phyloP scores from a whole-genome alignment of 208 protist species.

The Wallacemonas collosoma region DNA sequence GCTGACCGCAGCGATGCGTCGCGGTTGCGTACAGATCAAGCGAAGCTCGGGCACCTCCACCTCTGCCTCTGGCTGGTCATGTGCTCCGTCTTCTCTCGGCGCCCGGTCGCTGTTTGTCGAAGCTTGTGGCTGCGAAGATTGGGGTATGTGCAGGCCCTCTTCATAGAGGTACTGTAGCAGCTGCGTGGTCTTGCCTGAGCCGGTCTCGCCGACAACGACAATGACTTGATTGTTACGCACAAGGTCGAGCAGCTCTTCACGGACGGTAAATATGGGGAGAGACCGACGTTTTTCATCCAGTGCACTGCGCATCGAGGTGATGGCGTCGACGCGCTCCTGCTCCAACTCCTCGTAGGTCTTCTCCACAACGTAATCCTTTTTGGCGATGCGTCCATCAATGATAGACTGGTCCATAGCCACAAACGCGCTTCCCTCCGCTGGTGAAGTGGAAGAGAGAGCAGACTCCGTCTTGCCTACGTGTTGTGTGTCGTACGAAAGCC shows the following conservation, averaged over 20 bases:
- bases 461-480: too few relatives aligned
- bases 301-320: conserved; percentile 11
- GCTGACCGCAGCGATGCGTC: conserved; percentile 99
- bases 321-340: conserved; percentile 41
- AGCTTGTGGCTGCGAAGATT: too few relatives aligned
- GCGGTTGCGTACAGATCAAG: conserved; percentile 98
- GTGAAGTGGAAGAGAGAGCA: not conserved
- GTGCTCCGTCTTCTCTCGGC: too few relatives aligned
- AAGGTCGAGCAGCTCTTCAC: conserved; percentile 87
- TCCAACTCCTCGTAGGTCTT: conserved; percentile 67
- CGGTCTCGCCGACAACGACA: conserved; percentile 95
- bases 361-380: conserved; percentile 71
- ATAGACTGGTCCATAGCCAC: conserved; percentile 57
- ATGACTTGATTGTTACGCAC: conserved; percentile 79
- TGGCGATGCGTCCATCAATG: conserved; percentile 58
- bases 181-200: conserved; percentile 93
- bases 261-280: conserved; percentile 95
- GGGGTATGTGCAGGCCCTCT: conserved; percentile 64
- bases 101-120: too few relatives aligned
- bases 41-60: conserved; percentile 50
- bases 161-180: conserved; percentile 91
- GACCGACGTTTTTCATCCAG: conserved; percentile 67
- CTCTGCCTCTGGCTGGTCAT: conserved; percentile 18
- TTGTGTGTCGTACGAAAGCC: too few relatives aligned
- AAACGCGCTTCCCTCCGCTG: conserved; percentile 32